Base-by-base conservation (phyloP, 106 monocot genomes). In the Xerophyta viscosa region DNA sequence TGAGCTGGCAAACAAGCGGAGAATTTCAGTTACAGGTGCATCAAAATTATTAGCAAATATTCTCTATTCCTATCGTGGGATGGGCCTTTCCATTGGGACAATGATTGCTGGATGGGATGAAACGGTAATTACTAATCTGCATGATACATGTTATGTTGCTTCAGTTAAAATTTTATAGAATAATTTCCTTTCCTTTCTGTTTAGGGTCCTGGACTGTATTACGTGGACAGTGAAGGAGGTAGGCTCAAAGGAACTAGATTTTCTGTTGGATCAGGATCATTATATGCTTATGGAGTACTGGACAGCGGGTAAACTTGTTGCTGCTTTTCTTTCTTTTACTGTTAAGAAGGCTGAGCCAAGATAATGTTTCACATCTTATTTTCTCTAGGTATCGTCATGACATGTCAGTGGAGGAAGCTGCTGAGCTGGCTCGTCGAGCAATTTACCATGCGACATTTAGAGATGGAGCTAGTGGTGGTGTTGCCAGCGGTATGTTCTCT, bases 91-190 rank as follows among this genome's bases (percentile, higher is more conserved):
- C 19, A 60, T 87, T 51, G 87, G 87, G 29, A 84, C 93, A 14
- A 88, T 93, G 93, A 93, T 93, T 74, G 83, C 93, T 67, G 87
- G 88, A 57, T 93, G 92, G 87, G 92, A 83, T 71, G 92, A 93
- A 45, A 93, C 68, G 55, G 87, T 93, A 69, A 47, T 27, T 46
- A 2, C 46, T 19, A 18, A 7, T 19, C 20, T 46, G 39, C 39
- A 3, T 3, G 15, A 7, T 1, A 2, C 39, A 12, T 39, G 13
- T 39, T 39, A 12, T 2, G 39, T 12, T 2, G 10, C 39, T 12
- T 10, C 39, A 39, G 39, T 39, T 15, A 15, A 12, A 2, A 39
- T 15, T n/a, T n/a, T 39, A 26, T 17, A n/a, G 21, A 9, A 2
- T 4, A 54, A 11, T 21, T 24, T 55, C 4, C 20, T 68, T 52